Percentiles rank a stretch among this genome's conserved stretches.
Conservation (phyloP, 1,139 yeast species). For the Kodamaea ohmeri region DNA sequence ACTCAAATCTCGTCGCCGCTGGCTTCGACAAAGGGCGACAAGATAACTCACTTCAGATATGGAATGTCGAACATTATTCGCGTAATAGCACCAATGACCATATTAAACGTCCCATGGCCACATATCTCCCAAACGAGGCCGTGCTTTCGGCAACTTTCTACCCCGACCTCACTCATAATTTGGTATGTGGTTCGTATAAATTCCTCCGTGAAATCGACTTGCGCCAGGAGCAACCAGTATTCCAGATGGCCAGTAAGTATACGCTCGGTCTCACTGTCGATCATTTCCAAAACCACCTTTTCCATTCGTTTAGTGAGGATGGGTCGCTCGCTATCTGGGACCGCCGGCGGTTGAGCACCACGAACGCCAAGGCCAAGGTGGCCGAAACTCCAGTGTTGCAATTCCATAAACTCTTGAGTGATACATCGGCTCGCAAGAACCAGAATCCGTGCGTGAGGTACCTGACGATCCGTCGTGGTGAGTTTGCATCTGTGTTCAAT, state of each 20-base stretch:
- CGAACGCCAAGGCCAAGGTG: constrained; percentile 19
- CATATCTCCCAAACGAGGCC: constrained; percentile 72
- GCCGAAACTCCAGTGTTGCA: constrained; percentile 61
- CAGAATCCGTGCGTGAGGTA: constrained; percentile 68
- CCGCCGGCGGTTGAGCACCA: constrained; percentile 55
- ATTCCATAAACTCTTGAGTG: constrained; percentile 66
- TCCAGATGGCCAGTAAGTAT: constrained; percentile 74
- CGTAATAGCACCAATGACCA: constrained; percentile 41
- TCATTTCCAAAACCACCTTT: constrained; percentile 59
- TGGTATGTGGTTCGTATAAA: constrained; percentile 77
- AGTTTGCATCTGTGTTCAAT: constrained; percentile 75
- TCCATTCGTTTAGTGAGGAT: constrained; percentile 77
- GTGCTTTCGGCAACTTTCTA: constrained; percentile 66
- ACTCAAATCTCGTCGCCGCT: constrained; percentile 63
- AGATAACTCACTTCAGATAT: constrained; percentile 74
- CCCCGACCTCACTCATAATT: constrained; percentile 53
- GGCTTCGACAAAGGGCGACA: constrained; percentile 81
- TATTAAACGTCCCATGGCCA: constrained; percentile 52
- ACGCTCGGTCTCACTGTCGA: constrained; percentile 69
- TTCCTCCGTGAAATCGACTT: constrained; percentile 76
- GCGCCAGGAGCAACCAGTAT: constrained; percentile 64
- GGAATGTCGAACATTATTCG: constrained; percentile 70
- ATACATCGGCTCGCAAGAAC: constrained; percentile 57
- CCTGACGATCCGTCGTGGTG: constrained; percentile 66
- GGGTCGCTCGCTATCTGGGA: constrained; percentile 90